A percentile compares a stretch with the other conserved stretches of the same genome.
Evolutionary conservation across 768 basidiomycete genomes (phyloP).

Genomic region (Pisolithus tinctorius): DNA sequence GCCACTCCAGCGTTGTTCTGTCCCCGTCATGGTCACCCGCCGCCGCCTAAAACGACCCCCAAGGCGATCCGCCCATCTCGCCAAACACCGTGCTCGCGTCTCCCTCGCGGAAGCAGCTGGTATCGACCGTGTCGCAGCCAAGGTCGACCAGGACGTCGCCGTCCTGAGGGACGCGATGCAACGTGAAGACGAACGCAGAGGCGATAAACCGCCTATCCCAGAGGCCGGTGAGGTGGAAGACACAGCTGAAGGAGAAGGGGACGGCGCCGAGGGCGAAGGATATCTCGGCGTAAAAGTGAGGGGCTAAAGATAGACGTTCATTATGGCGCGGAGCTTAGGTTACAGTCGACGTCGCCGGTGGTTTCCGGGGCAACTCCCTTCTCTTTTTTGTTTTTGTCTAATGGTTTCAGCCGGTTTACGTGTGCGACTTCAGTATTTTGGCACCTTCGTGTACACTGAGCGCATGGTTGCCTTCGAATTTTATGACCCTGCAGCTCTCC

Average conservation of each 20-base stretch:
- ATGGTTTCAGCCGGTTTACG: too few relatives aligned
- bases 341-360: too few relatives aligned
- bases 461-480: too few relatives aligned
- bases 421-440: too few relatives aligned
- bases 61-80: constrained; percentile 70
- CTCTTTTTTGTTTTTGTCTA: too few relatives aligned
- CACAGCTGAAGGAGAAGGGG: constrained; percentile 22
- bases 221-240: constrained; percentile 19
- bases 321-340: too few relatives aligned
- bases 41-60: constrained; percentile 86
- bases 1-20: constrained; percentile 68
- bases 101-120: constrained; percentile 79
- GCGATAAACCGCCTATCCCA: constrained; percentile 8
- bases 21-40: constrained; percentile 95
- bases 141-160: constrained; percentile 81
- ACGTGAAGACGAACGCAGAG: constrained; percentile 47
- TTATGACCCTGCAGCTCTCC: too few relatives aligned
- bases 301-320: constrained; percentile 3
- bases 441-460: too few relatives aligned
- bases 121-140: constrained; percentile 81
- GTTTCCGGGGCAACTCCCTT: too few relatives aligned
- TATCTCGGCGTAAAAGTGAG: constrained; percentile 21
- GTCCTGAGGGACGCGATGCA: constrained; percentile 73
- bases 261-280: constrained; percentile 27
- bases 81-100: constrained; percentile 75